phyloP scores from a whole-genome alignment of 139 green algal genomes.

The Deuterostichococcus epilithicus region DNA sequence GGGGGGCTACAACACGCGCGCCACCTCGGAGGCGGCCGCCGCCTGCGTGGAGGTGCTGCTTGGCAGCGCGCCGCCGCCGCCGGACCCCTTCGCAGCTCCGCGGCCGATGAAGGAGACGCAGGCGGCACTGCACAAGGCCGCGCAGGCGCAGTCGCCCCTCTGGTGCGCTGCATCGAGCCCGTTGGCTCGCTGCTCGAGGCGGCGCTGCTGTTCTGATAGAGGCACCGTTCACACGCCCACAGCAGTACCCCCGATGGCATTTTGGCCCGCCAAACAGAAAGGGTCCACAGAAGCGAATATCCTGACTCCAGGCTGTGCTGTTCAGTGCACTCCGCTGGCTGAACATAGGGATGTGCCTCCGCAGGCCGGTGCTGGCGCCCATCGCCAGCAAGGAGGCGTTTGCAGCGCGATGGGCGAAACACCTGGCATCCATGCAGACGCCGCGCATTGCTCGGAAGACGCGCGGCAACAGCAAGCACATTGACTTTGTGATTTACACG shows the following conservation, averaged over 20 bases:
- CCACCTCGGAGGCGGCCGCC: conserved; percentile 44
- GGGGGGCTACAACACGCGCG: conserved; percentile 61
- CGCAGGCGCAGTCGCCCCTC: not conserved
- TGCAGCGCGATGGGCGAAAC: not conserved
- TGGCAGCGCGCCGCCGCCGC: conserved; percentile 8
- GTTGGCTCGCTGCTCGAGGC: too few relatives aligned
- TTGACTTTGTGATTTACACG: not conserved
- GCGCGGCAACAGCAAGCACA: not conserved
- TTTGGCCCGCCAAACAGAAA: too few relatives aligned
- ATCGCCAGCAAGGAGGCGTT: not conserved
- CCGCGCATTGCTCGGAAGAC: not conserved
- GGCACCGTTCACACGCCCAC: too few relatives aligned
- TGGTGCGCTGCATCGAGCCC: not conserved
- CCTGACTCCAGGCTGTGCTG: not conserved
- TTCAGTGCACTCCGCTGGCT: not conserved
- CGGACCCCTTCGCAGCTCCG: not conserved
- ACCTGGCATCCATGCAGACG: not conserved
- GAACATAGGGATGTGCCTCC: not conserved
- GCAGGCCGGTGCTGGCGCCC: not conserved
- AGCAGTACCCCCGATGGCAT: too few relatives aligned
- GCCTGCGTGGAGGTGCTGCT: conserved; percentile 54
- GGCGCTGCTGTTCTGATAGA: too few relatives aligned
- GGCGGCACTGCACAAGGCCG: not conserved
- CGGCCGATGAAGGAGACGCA: not conserved
- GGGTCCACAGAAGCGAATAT: too few relatives aligned